phyloP scores from a whole-genome alignment of 495 filamentous ascomycete species.

The Staphylotrichum tortipilum region DNA sequence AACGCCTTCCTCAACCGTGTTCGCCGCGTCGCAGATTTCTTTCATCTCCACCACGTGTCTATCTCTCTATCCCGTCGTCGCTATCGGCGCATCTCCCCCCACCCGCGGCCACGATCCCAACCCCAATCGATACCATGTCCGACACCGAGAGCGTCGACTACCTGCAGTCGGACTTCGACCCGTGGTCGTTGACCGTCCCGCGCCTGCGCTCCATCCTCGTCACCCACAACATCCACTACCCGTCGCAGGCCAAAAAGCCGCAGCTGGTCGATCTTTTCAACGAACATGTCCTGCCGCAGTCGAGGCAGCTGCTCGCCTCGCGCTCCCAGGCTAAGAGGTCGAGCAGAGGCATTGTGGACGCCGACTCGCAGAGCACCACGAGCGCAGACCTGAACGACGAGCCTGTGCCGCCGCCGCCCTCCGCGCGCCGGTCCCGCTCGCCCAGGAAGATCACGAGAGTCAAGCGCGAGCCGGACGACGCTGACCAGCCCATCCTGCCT shows the following conservation, averaged over 20 bases:
- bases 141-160: constrained; percentile 65
- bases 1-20: background rate
- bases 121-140: constrained; percentile 43
- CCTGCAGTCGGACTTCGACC: constrained; percentile 75
- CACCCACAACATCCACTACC: constrained; percentile 73
- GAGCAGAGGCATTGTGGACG: constrained; percentile 78
- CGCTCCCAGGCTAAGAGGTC: constrained; percentile 69
- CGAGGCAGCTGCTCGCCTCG: constrained; percentile 63
- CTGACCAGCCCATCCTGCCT: constrained; percentile 26
- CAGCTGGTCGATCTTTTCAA: constrained; percentile 80
- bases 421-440: constrained; percentile 34
- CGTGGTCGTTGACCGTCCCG: constrained; percentile 71
- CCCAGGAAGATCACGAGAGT: constrained; percentile 40
- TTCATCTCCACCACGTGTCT: no score
- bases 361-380: constrained; percentile 40
- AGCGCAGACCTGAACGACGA: constrained; percentile 39
- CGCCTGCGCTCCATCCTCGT: constrained; percentile 82
- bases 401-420: constrained; percentile 34
- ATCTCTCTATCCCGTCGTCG: no score
- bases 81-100: no score
- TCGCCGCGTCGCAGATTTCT: background rate
- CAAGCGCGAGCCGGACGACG: constrained; percentile 39
- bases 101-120: background rate
- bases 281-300: constrained; percentile 66
- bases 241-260: constrained; percentile 72